Evolutionary conservation across 768 basidiomycete species (phyloP).

Genomic region (Coprinopsis strossmayeri): DNA sequence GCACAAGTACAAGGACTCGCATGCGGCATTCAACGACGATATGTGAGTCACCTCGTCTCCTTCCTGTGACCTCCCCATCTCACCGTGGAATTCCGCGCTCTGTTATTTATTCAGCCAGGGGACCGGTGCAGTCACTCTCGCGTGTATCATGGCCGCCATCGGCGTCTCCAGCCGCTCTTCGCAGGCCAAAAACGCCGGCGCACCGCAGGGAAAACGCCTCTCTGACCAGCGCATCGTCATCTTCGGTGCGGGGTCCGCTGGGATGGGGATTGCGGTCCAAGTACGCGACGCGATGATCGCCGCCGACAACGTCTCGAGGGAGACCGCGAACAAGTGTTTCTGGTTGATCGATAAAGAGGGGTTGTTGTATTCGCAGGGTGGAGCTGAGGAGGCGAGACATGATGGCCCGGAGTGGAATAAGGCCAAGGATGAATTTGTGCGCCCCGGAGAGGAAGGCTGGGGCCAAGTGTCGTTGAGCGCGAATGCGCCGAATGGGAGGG

Average conservation of each 20-base stretch:
- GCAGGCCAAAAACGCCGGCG: conserved; percentile 9
- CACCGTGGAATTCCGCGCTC: too few relatives aligned
- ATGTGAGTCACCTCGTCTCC: conserved; percentile 38
- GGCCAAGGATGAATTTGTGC: conserved; percentile 41
- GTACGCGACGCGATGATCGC: conserved; percentile 70
- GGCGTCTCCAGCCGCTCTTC: conserved; percentile 44
- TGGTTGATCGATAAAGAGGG: conserved; percentile 62
- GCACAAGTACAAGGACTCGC: conserved; percentile 52
- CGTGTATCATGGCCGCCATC: conserved; percentile 61
- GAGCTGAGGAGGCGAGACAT: conserved; percentile 9
- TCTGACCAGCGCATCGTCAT: conserved; percentile 72
- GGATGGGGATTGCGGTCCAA: conserved; percentile 73
- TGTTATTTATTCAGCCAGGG: conserved; percentile 55
- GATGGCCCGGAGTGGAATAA: conserved; percentile 18
- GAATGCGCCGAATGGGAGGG: conserved; percentile 31
- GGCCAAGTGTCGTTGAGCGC: conserved; percentile 19
- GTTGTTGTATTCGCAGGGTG: conserved; percentile 15
- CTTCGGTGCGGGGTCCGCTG: conserved; percentile 79
- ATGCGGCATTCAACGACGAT: conserved; percentile 80
- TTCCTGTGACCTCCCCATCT: neutral
- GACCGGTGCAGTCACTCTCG: conserved; percentile 69
- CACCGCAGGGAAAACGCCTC: conserved; percentile 35
- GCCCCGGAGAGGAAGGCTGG: conserved; percentile 55
- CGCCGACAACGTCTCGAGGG: conserved; percentile 40
- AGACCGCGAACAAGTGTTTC: conserved; percentile 60